A percentile compares a stretch with the other conserved stretches of the same genome.
Evolutionary conservation across 257 asterid genomes (phyloP).

Genomic region (Solanum paucissectum): DNA sequence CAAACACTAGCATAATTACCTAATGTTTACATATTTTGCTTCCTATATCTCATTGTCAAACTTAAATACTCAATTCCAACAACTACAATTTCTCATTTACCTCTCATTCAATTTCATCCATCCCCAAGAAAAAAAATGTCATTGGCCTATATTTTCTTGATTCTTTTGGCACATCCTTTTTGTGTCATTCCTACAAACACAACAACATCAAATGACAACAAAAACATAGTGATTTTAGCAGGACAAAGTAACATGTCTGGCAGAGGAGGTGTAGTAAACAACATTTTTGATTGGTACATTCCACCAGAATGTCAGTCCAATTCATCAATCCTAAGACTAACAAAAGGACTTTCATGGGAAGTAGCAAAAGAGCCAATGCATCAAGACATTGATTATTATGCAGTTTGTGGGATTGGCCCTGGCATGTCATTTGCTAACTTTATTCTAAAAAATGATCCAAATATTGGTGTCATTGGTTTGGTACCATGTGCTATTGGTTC

Average conservation of each 20-base stretch:
- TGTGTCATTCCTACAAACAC: neutral
- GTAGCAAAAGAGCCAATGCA: neutral
- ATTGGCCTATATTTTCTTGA: neutral
- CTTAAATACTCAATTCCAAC: neutral
- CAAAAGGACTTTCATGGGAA: neutral
- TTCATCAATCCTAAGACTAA: neutral
- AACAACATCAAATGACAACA: neutral
- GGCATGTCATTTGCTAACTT: slow-evolving; percentile 4
- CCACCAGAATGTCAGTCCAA: neutral
- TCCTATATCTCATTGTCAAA: neutral
- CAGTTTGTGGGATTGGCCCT: neutral
- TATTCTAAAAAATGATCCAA: neutral
- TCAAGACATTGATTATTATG: neutral
- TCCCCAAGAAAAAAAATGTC: neutral
- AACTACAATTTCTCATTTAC: neutral
- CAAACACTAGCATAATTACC: neutral
- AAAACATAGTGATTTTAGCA: neutral
- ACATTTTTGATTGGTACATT: neutral
- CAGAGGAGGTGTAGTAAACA: neutral
- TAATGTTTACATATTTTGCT: neutral
- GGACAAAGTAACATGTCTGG: slow-evolving; percentile 11
- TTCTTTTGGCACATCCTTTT: neutral
- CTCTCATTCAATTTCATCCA: neutral
- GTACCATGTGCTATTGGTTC: slow-evolving; percentile 8
- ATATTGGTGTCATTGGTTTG: neutral